Evolutionary conservation across 306 rosid species (phyloP).

Genomic region (Crotalaria pallida): DNA sequence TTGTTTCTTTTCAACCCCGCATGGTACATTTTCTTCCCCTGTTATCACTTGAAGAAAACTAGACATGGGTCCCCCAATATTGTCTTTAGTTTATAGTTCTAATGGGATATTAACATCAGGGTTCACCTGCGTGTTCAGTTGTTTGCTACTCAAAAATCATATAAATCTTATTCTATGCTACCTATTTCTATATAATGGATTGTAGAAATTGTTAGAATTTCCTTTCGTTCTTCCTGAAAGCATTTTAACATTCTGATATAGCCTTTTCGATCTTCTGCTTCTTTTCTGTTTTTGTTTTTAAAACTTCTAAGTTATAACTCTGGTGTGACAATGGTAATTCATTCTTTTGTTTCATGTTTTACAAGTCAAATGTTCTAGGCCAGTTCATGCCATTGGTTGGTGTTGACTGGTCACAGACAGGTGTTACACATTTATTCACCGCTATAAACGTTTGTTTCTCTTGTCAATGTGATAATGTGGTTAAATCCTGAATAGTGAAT

Average conservation of each 20-base stretch:
- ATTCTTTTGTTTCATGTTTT: too few species aligned
- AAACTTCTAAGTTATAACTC: too few species aligned
- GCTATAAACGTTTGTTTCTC: conserved; percentile 78
- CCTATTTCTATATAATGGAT: not conserved
- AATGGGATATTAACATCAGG: not conserved
- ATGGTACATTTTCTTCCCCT: not conserved
- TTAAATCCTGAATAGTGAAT: too few species aligned
- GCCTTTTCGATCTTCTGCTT: too few species aligned
- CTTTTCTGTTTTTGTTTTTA: too few species aligned
- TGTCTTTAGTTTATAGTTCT: not conserved
- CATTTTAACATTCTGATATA: too few species aligned
- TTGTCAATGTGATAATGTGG: conserved; percentile 12
- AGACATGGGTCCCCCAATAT: not conserved
- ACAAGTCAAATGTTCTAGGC: too few species aligned
- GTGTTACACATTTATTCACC: conserved; percentile 90
- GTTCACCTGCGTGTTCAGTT: not conserved
- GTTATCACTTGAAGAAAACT: not conserved
- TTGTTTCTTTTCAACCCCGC: not conserved
- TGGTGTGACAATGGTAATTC: too few species aligned
- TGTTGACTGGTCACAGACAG: conserved; percentile 96
- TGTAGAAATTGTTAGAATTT: not conserved
- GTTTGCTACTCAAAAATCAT: not conserved
- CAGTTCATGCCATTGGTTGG: conserved; percentile 99
- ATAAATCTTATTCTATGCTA: not conserved
- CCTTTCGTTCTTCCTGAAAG: not conserved